Conservation (phyloP, 1,139 yeast species). For the Debaryomyces sp. region DNA sequence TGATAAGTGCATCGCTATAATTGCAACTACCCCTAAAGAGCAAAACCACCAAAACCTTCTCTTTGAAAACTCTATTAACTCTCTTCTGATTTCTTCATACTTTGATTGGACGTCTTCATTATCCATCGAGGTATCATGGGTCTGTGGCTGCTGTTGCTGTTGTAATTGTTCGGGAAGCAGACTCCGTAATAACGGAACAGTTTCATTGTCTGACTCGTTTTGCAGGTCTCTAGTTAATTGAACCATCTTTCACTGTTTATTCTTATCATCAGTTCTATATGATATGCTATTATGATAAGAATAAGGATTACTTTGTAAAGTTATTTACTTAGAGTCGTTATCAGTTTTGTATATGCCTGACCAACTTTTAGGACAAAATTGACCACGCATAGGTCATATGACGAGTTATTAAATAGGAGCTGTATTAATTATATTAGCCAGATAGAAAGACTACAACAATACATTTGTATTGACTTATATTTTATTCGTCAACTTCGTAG, state of each 20-base stretch:
- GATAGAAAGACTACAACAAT: not conserved
- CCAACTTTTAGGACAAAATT: not conserved
- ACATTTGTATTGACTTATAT: not conserved
- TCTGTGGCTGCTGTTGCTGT: not conserved
- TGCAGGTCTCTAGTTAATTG: not conserved
- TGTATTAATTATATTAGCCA: not conserved
- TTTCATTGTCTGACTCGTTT: not conserved
- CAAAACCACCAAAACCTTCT: conserved; percentile 55
- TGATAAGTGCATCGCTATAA: conserved; percentile 62
- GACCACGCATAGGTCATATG: conserved; percentile 1
- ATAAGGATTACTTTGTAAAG: not conserved
- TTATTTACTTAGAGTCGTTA: not conserved
- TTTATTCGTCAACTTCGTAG: not conserved
- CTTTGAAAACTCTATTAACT: conserved; percentile 26
- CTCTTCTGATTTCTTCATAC: conserved; percentile 11
- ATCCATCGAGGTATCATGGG: not conserved
- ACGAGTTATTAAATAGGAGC: not conserved
- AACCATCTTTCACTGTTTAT: not conserved
- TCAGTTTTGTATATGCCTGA: not conserved
- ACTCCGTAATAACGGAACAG: not conserved
- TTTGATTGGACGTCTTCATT: conserved; percentile 6
- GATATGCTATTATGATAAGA: not conserved
- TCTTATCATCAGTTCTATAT: not conserved
- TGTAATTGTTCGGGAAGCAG: not conserved
- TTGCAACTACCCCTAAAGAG: conserved; percentile 53